phyloP scores from a whole-genome alignment of 495 filamentous ascomycete genomes.

The Tuber umbilicatum region DNA sequence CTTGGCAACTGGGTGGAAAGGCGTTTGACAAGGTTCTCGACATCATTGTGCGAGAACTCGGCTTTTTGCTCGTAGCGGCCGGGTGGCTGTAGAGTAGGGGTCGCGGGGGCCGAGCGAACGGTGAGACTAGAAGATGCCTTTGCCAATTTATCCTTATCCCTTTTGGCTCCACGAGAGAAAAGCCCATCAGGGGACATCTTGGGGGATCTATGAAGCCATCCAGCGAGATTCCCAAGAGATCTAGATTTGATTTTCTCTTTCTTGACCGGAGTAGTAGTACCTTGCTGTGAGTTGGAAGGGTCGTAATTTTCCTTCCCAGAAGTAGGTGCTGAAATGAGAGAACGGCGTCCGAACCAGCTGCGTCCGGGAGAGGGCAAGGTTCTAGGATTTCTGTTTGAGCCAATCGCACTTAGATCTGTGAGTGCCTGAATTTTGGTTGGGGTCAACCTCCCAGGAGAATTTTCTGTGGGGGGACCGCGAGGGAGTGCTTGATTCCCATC shows the following conservation, averaged over 20 bases:
- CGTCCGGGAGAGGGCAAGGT: constrained; percentile 9
- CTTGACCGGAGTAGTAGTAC: neutral
- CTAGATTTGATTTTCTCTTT: constrained; percentile 1
- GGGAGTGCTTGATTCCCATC: neutral
- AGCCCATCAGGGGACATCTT: neutral
- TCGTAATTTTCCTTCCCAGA: constrained; percentile 22
- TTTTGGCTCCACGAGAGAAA: constrained; percentile 2
- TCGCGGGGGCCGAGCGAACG: neutral
- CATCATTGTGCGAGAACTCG: constrained; percentile 23
- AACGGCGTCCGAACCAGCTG: constrained; percentile 24
- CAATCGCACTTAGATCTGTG: constrained; percentile 26
- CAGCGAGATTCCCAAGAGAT: constrained; percentile 16
- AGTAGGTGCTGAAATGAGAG: neutral
- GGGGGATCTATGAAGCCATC: constrained; percentile 17
- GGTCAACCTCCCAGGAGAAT: neutral
- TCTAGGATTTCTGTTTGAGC: constrained; percentile 19
- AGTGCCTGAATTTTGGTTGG: neutral
- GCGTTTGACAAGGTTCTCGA: constrained; percentile 23
- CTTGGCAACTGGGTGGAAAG: constrained; percentile 22
- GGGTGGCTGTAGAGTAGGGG: neutral
- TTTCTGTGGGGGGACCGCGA: neutral
- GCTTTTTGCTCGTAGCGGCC: neutral
- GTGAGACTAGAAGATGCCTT: neutral
- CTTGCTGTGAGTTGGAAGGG: neutral
- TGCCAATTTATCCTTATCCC: constrained; percentile 8